Conservation (phyloP, 495 filamentous ascomycete genomes). For the Polyplosphaeria fusca region DNA sequence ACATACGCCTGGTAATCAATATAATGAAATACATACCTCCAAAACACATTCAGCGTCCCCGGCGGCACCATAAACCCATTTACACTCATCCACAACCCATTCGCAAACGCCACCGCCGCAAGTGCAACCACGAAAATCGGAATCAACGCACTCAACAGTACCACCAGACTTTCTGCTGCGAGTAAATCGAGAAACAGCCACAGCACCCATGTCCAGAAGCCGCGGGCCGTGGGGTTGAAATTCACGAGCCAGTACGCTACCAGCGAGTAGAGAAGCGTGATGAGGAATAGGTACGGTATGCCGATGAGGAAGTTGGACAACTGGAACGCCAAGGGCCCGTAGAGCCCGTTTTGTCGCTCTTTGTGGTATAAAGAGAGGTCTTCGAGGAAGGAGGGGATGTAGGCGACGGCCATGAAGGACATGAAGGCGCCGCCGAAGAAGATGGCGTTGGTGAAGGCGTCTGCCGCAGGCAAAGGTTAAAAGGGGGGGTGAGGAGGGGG, state of each 20-base stretch:
- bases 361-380: slow-evolving; percentile 70
- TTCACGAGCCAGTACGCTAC: slow-evolving; percentile 78
- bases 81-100: slow-evolving; percentile 84
- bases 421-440: slow-evolving; percentile 83
- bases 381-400: slow-evolving; percentile 78
- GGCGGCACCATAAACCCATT: slow-evolving; percentile 74
- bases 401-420: slow-evolving; percentile 86
- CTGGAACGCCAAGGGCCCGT: slow-evolving; percentile 67
- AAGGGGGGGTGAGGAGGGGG: too few relatives aligned
- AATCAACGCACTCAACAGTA: slow-evolving; percentile 67
- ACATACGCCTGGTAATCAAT: slow-evolving; percentile 81
- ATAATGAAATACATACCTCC: slow-evolving; percentile 79
- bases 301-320: slow-evolving; percentile 79
- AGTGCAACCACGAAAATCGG: slow-evolving; percentile 75
- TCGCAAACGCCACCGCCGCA: slow-evolving; percentile 73
- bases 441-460: slow-evolving; percentile 77
- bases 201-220: slow-evolving; percentile 78
- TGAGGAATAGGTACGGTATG: slow-evolving; percentile 73
- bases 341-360: slow-evolving; percentile 78
- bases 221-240: slow-evolving; percentile 60
- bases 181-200: slow-evolving; percentile 84
- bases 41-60: slow-evolving; percentile 71
- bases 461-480: too few relatives aligned
- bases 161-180: slow-evolving; percentile 76
- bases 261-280: slow-evolving; percentile 67